These are phyloP conservation scores for Forsythia suspensa DNA, from an alignment of 257 asterid species.

Conservation along the genomic window DNA sequence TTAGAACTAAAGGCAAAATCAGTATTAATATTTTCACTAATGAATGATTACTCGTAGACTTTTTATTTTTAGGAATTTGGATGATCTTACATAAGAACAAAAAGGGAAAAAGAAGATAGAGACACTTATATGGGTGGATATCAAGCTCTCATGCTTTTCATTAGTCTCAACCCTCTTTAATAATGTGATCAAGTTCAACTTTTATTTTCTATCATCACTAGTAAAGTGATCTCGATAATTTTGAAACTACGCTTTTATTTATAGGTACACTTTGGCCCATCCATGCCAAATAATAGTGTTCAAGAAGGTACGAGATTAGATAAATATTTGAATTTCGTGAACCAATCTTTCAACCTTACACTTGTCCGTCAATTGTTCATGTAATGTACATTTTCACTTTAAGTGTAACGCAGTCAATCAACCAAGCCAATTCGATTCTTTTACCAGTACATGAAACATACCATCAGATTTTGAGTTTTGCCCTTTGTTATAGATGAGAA, in stretches of 20 bases:
- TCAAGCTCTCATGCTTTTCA: constrained; percentile 15
- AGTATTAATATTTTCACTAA: not conserved
- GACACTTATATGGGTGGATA: not conserved
- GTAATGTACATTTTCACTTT: too few relatives aligned
- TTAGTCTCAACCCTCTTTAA: constrained; percentile 21
- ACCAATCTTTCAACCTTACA: too few relatives aligned
- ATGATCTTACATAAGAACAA: not conserved
- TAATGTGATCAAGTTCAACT: constrained; percentile 33
- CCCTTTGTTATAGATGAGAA: too few relatives aligned
- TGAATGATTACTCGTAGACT: not conserved
- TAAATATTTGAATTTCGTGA: too few relatives aligned
- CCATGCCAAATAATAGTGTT: not conserved
- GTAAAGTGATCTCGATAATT: too few relatives aligned
- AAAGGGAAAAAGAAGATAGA: not conserved
- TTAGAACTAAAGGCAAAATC: too few relatives aligned
- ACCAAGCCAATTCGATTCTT: too few relatives aligned
- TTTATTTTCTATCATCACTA: constrained; percentile 12
- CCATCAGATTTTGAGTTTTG: too few relatives aligned
- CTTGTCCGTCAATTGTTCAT: not conserved
- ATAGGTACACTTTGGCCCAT: not conserved
- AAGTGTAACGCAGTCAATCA: too few relatives aligned
- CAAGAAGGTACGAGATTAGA: too few relatives aligned
- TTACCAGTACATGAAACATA: too few relatives aligned
- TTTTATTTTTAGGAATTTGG: not conserved
- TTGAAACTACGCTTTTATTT: not conserved